A percentile compares a stretch with the other conserved stretches of the same genome.
Conservation (phyloP, 768 basidiomycete genomes). For the Phylloporus rhodoxanthus region DNA sequence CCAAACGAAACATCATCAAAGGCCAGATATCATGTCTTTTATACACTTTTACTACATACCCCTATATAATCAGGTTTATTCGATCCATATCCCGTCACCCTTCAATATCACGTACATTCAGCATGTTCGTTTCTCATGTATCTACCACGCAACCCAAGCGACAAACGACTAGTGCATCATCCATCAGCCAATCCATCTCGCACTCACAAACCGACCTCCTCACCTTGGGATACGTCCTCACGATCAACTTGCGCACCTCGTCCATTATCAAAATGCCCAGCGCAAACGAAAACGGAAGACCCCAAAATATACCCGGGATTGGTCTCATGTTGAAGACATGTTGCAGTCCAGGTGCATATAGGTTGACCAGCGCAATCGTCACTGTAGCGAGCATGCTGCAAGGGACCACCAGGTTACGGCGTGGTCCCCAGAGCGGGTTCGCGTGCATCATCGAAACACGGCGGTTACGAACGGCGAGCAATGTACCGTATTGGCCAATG, state of each 20-base stretch:
- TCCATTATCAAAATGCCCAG: conserved; percentile 40
- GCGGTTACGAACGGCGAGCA: conserved; percentile 27
- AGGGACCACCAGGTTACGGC: conserved; percentile 31
- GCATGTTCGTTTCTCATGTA: no score
- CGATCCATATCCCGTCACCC: no score
- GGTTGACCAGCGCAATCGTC: conserved; percentile 29
- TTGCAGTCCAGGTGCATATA: conserved; percentile 32
- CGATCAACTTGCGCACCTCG: conserved; percentile 41
- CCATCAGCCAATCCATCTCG: background rate
- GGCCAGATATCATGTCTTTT: no score
- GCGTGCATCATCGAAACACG: conserved; percentile 24
- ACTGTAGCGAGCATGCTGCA: conserved; percentile 31
- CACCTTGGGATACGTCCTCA: conserved; percentile 41
- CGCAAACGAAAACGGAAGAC: conserved; percentile 38
- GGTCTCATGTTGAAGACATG: conserved; percentile 32
- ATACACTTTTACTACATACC: no score
- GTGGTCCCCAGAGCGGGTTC: conserved; percentile 34
- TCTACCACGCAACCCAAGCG: conserved; percentile 22
- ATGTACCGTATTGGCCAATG: conserved; percentile 21
- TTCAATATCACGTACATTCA: no score
- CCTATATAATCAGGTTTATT: no score
- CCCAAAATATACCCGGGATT: conserved; percentile 43
- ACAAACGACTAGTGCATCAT: conserved; percentile 14
- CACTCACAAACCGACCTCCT: background rate
- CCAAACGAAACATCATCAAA: no score